phyloP scores from a whole-genome alignment of 1,284 basidiomycete genomes.

The Ganoderma boninense region DNA sequence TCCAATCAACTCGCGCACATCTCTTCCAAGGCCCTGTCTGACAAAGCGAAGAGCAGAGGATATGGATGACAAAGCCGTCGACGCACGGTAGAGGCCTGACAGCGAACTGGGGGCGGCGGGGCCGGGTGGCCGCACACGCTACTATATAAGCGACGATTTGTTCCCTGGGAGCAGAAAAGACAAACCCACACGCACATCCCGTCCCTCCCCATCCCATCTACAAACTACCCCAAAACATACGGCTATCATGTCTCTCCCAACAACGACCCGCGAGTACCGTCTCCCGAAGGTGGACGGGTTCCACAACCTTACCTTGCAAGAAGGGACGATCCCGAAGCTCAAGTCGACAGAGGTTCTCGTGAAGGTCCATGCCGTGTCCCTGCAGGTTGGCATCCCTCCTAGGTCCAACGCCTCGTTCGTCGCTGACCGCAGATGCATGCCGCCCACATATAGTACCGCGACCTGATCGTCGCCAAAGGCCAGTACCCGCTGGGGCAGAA shows the following conservation, averaged over 20 bases:
- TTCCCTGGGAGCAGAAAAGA: background rate
- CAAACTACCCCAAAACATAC: background rate
- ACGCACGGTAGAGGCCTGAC: background rate
- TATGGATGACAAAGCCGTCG: background rate
- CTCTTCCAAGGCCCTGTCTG: background rate
- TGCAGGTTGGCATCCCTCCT: slow-evolving; percentile 39
- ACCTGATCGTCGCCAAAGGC: slow-evolving; percentile 49
- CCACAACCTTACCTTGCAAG: slow-evolving; percentile 44
- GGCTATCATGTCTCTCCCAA: slow-evolving; percentile 38
- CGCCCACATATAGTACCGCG: slow-evolving; percentile 47
- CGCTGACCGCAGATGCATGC: slow-evolving; percentile 10
- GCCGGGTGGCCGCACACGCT: background rate
- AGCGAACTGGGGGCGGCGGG: background rate
- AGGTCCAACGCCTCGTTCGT: background rate
- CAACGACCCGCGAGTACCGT: slow-evolving; percentile 44
- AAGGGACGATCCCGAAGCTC: slow-evolving; percentile 43
- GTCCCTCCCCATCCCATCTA: background rate
- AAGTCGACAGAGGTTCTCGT: slow-evolving; percentile 55
- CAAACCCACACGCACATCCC: background rate
- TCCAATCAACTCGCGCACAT: background rate
- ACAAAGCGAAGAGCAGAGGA: background rate
- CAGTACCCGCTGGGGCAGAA: slow-evolving; percentile 42
- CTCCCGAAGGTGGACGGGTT: slow-evolving; percentile 40
- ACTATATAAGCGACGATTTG: background rate
- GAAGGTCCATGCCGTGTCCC: slow-evolving; percentile 59